Evolutionary conservation across 2,329 filamentous ascomycete genomes (phyloP).

Genomic region (Daldinia sp.): DNA sequence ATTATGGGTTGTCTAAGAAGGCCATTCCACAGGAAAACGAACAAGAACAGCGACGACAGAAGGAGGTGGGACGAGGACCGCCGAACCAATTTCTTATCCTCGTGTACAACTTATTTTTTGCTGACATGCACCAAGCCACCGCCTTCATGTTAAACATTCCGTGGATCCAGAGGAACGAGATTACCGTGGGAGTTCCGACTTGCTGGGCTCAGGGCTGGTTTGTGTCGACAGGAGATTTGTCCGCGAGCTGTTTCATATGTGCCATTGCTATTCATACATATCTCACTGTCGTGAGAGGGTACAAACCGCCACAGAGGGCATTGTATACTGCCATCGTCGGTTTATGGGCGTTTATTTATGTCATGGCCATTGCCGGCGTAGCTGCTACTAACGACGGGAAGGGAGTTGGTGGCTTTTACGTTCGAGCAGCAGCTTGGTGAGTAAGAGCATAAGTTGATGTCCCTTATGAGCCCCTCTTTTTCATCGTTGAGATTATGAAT

Average conservation of each 20-base stretch:
- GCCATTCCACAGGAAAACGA: conserved; percentile 18
- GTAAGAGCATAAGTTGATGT: conserved; percentile 48
- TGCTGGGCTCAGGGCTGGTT: conserved; percentile 75
- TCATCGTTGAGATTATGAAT: neutral
- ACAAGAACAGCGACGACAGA: neutral
- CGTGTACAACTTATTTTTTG: conserved; percentile 73
- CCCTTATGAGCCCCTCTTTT: neutral
- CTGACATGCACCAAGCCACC: conserved; percentile 71
- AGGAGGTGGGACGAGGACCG: conserved; percentile 43
- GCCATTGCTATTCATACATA: conserved; percentile 73
- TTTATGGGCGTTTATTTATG: conserved; percentile 68
- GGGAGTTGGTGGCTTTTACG: conserved; percentile 60
- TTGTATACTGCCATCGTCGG: conserved; percentile 59
- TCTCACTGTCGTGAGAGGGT: conserved; percentile 65
- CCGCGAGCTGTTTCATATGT: conserved; percentile 72
- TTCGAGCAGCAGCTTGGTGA: conserved; percentile 69
- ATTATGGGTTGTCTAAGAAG: conserved; percentile 32
- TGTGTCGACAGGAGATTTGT: conserved; percentile 70
- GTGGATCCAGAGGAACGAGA: conserved; percentile 63
- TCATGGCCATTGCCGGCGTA: conserved; percentile 62
- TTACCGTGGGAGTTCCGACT: conserved; percentile 60
- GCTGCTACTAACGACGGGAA: conserved; percentile 54
- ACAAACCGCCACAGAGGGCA: conserved; percentile 57
- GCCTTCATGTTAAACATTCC: conserved; percentile 70
- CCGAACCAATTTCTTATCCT: conserved; percentile 74